A percentile compares a stretch with the other conserved stretches of the same genome.
phyloP scores from a whole-genome alignment of 2,329 filamentous ascomycete species.

The Cercospora berteroae region DNA sequence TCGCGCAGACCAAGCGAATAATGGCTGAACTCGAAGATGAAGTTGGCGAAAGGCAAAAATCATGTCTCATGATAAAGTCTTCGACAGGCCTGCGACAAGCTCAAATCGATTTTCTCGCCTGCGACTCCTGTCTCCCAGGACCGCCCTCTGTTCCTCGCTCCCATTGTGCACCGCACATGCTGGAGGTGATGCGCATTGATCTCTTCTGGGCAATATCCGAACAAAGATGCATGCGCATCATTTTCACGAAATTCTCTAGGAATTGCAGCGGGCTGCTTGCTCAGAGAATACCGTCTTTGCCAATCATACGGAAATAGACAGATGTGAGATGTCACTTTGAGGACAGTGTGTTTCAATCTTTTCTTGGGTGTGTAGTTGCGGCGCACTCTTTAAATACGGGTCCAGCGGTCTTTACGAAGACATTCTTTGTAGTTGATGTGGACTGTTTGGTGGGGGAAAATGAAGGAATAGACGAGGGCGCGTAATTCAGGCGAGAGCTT shows the following conservation, averaged over 20 bases:
- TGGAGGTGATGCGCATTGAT: not conserved
- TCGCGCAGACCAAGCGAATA: not conserved
- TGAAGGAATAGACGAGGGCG: not conserved
- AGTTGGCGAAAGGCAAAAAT: slow-evolving; percentile 1
- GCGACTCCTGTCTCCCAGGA: not conserved
- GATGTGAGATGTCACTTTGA: not conserved
- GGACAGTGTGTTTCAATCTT: not conserved
- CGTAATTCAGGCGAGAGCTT: not conserved
- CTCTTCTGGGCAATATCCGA: not conserved
- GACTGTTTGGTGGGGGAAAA: not conserved
- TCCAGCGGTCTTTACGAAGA: not conserved
- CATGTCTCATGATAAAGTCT: slow-evolving; percentile 3
- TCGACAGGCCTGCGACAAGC: slow-evolving; percentile 1
- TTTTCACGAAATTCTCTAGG: not conserved
- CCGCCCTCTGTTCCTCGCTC: not conserved
- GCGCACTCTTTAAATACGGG: too few species aligned
- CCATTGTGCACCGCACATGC: not conserved
- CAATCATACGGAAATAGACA: not conserved
- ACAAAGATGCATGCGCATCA: not conserved
- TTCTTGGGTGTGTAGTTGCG: too few species aligned
- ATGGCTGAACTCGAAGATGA: not conserved
- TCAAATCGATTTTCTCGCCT: not conserved
- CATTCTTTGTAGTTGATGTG: not conserved
- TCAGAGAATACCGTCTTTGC: not conserved
- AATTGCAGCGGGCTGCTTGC: not conserved